These are phyloP conservation scores for Rhododendron ovatum DNA, from an alignment of 148 eudicot species.

Conservation along the genomic window DNA sequence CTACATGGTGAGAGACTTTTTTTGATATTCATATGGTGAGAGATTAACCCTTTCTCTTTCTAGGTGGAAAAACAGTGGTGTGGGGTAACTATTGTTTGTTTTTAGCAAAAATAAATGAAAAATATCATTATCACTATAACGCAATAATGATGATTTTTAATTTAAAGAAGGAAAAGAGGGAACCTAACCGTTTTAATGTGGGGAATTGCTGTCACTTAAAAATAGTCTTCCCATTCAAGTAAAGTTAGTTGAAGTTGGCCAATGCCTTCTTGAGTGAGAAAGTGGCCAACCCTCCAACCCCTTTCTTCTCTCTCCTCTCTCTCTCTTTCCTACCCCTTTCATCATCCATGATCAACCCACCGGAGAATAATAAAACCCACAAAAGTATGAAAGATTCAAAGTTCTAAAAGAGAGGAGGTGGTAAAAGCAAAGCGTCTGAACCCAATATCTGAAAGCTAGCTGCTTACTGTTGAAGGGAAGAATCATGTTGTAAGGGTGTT, in stretches of 20 bases:
- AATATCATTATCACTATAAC: not conserved
- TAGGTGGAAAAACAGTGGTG: not conserved
- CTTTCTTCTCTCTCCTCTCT: slow-evolving; percentile 8
- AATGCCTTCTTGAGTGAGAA: slow-evolving; percentile 45
- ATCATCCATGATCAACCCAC: not conserved
- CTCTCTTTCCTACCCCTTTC: slow-evolving; percentile 18
- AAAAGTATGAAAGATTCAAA: slow-evolving; percentile 26
- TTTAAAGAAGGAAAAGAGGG: not conserved
- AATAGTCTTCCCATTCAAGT: slow-evolving; percentile 69
- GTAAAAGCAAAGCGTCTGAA: not conserved
- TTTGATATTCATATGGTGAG: no score
- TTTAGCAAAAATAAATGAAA: not conserved
- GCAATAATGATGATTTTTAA: slow-evolving; percentile 1
- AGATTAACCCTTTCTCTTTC: not conserved
- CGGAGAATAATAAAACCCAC: slow-evolving; percentile 11
- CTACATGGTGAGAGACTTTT: not conserved
- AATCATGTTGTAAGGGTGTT: slow-evolving; percentile 30
- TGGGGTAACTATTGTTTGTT: not conserved
- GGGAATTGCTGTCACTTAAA: slow-evolving; percentile 23
- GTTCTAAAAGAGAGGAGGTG: slow-evolving; percentile 8
- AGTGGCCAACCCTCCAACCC: slow-evolving; percentile 40
- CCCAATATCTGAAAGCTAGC: slow-evolving; percentile 3
- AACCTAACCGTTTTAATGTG: slow-evolving; percentile 32
- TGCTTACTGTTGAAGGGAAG: slow-evolving; percentile 34
- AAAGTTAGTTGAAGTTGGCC: slow-evolving; percentile 53